Base-by-base conservation (phyloP, 495 filamentous ascomycete species). In the Hypoxylon intermedium region DNA sequence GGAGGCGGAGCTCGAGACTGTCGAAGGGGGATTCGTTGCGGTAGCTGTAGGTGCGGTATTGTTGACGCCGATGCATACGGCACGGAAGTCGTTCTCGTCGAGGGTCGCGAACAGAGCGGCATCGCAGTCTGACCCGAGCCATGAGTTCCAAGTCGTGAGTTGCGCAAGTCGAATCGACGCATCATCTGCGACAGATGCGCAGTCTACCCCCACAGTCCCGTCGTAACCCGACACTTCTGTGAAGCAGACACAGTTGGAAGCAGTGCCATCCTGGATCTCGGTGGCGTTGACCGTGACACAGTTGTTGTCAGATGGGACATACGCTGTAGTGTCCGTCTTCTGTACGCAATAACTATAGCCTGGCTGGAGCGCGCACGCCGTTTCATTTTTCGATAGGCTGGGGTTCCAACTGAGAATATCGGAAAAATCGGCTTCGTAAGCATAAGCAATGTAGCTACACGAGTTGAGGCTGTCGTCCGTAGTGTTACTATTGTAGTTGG, bases 81-180 rank as follows among this genome's bases (percentile, higher is more conserved):
- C 42, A n/a, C 42, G 42, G 4, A 24, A 2, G 6, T 15, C 42
- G 42, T 45, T 15, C 9, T 45, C n/a, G 19, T 30, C 42, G 7
- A 45, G 42, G 23, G 28, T 24, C 2, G 42, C 23, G 42, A 13
- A 45, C 4, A 45, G 23, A 7, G 42, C 23, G 23, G 13, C 16
- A 5, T 19, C 4, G 31, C 53, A 31, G 34, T 56, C 53, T 4
- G 28, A 3, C 6, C 41, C 41, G 13, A 56, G 53, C 34, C 28
- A 42, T 5, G 13, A 11, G 16, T 56, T 56, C 53, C 53, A 56
- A 7, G 18, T 26, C 3, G 16, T 7, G 1, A 56, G 53, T 28
- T 56, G 38, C 5, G 53, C 15, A 21, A 46, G 9, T 1, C 23
- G 33, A 15, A 56, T 46, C 6, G 42, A 15, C 2, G 12, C 19